Percentiles rank a stretch among this genome's conserved stretches.
phyloP scores from a whole-genome alignment of 164 flowering plant species.

The Taxillus chinensis region DNA sequence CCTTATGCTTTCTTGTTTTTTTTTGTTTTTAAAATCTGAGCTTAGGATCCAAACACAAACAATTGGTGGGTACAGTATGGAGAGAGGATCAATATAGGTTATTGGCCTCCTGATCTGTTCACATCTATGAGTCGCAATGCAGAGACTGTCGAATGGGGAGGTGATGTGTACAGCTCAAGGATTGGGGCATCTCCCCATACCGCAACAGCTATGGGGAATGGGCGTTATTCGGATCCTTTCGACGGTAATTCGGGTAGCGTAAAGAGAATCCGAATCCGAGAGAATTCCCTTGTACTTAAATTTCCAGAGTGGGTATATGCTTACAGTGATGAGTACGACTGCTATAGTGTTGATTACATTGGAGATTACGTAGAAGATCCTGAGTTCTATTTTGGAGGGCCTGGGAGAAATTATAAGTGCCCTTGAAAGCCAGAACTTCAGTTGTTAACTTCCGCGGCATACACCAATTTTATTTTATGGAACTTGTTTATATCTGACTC shows the following conservation, averaged over 20 bases:
- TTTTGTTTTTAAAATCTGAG: not conserved
- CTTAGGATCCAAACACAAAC: constrained; percentile 26
- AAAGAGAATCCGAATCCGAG: constrained; percentile 13
- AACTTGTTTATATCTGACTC: too few relatives aligned
- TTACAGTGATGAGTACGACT: constrained; percentile 18
- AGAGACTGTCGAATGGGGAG: constrained; percentile 36
- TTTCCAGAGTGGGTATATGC: constrained; percentile 19
- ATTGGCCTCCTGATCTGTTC: constrained; percentile 38
- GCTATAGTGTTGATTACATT: constrained; percentile 9
- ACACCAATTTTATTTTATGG: too few relatives aligned
- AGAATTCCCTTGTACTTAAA: constrained; percentile 15
- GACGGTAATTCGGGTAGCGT: not conserved
- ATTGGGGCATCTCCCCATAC: constrained; percentile 31
- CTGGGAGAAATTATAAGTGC: constrained; percentile 21
- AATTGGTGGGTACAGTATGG: constrained; percentile 47
- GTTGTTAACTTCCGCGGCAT: too few relatives aligned
- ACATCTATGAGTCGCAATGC: constrained; percentile 11
- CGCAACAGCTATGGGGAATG: constrained; percentile 40
- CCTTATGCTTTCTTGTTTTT: not conserved
- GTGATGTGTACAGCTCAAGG: constrained; percentile 40
- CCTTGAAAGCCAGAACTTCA: constrained; percentile 7
- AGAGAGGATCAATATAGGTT: constrained; percentile 28
- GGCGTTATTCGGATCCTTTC: constrained; percentile 3
- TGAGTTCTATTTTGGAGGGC: constrained; percentile 27
- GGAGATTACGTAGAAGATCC: constrained; percentile 20